A percentile compares a stretch with the other conserved stretches of the same genome.
phyloP scores from a whole-genome alignment of 305 asterid species.

The Fraxinus sp. region DNA sequence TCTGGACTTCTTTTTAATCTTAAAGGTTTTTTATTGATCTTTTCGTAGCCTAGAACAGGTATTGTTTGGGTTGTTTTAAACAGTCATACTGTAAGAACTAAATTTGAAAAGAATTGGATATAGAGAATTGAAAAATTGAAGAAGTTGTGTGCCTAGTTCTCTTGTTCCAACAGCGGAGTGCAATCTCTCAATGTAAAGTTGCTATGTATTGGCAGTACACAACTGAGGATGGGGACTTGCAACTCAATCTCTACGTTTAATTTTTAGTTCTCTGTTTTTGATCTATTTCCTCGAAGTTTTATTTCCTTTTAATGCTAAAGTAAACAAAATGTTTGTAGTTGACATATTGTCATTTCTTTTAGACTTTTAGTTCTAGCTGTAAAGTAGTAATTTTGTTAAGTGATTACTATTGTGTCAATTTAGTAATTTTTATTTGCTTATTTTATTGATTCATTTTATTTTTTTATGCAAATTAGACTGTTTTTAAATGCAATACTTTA shows the following conservation, averaged over 20 bases:
- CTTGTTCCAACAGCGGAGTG: background rate
- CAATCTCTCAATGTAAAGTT: background rate
- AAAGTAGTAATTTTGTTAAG: background rate
- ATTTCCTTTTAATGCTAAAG: background rate
- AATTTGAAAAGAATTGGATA: background rate
- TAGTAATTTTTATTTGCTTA: too few relatives aligned
- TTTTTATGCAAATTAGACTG: background rate
- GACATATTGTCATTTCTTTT: background rate
- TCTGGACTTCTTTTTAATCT: background rate
- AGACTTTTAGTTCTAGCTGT: background rate
- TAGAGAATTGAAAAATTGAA: background rate
- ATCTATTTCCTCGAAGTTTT: background rate
- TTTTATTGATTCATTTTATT: background rate
- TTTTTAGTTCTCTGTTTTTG: background rate
- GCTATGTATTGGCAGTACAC: background rate
- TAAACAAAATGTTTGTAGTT: background rate
- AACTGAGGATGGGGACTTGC: background rate
- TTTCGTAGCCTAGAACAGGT: background rate
- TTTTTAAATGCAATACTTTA: background rate
- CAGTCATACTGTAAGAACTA: background rate
- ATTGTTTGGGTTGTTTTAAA: background rate
- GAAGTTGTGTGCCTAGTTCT: background rate
- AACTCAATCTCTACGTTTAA: background rate
- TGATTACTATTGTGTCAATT: background rate
- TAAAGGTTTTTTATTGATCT: background rate